phyloP scores from a whole-genome alignment of 768 basidiomycete species.

The Tylopilus sp. region DNA sequence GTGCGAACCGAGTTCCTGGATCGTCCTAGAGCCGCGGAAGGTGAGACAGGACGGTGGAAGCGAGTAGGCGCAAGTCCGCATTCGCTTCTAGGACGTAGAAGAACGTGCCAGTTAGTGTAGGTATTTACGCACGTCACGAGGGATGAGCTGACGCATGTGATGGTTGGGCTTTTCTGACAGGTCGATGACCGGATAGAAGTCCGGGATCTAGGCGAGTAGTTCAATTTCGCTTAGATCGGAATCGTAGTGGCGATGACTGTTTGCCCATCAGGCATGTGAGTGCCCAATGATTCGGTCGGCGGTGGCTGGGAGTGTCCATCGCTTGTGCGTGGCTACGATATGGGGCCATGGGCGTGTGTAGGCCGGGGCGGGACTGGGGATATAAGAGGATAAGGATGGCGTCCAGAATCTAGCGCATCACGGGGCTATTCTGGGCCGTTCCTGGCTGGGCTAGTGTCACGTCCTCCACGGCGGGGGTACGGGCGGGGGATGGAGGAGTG shows the following conservation, averaged over 20 bases:
- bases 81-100: not conserved
- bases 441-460: no score
- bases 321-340: not conserved
- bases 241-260: constrained; percentile 23
- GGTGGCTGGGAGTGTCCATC: not conserved
- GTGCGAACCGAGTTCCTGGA: constrained; percentile 27
- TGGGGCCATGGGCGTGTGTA: not conserved
- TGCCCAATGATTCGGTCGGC: not conserved
- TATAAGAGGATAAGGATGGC: constrained; percentile 12
- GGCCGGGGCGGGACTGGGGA: not conserved
- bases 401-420: constrained; percentile 6
- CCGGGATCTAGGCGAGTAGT: constrained; percentile 10
- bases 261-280: constrained; percentile 13
- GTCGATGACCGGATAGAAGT: constrained; percentile 10
- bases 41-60: constrained; percentile 5
- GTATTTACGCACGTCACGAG: not conserved
- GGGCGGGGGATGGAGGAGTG: not conserved
- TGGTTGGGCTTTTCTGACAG: not conserved
- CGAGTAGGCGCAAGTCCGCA: not conserved
- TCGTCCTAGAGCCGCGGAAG: constrained; percentile 32
- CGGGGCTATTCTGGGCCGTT: constrained; percentile 22
- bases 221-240: constrained; percentile 33
- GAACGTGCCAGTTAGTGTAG: not conserved
- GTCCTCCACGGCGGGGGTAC: no score
- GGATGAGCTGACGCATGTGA: not conserved